Percentiles rank a stretch among this genome's conserved stretches.
Conservation (phyloP, 805 yeast genomes). For the Saccharomycopsis sp. region DNA sequence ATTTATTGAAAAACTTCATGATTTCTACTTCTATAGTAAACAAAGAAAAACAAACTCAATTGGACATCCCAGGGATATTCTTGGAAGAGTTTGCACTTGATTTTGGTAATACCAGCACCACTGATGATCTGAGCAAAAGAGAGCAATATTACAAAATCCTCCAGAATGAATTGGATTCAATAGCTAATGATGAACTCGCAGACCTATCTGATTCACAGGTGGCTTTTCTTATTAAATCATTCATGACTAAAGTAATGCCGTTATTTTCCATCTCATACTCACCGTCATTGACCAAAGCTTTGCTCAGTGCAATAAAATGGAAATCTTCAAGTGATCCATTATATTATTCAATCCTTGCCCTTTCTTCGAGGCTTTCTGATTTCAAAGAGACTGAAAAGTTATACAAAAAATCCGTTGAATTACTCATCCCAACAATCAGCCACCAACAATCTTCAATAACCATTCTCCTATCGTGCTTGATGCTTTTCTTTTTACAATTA, state of each 20-base stretch:
- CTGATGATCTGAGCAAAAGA: not conserved
- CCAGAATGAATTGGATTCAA: not conserved
- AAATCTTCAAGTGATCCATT: not conserved
- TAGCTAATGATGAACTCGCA: slow-evolving; percentile 1
- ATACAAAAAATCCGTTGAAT: slow-evolving; percentile 10
- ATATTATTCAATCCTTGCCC: slow-evolving; percentile 10
- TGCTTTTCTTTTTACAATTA: slow-evolving; percentile 16
- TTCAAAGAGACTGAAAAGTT: slow-evolving; percentile 3
- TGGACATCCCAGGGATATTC: not conserved
- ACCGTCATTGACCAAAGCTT: not conserved
- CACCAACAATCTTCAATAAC: not conserved
- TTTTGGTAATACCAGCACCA: not conserved
- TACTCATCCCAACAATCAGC: slow-evolving; percentile 6
- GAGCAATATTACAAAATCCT: not conserved
- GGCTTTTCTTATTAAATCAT: slow-evolving; percentile 10
- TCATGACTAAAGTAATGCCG: slow-evolving; percentile 13
- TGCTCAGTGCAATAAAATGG: not conserved
- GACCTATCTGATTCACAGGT: slow-evolving; percentile 9
- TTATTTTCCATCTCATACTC: not conserved
- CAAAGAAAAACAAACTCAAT: not conserved
- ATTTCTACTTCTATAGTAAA: slow-evolving; percentile 2
- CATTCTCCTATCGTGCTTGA: not conserved
- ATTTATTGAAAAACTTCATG: slow-evolving; percentile 10
- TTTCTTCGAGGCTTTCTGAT: slow-evolving; percentile 6
- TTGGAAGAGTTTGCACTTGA: slow-evolving; percentile 1